A percentile compares a stretch with the other conserved stretches of the same genome.
Evolutionary conservation across 208 protist genomes (phyloP).

Genomic region (Wallacemonas sp.): DNA sequence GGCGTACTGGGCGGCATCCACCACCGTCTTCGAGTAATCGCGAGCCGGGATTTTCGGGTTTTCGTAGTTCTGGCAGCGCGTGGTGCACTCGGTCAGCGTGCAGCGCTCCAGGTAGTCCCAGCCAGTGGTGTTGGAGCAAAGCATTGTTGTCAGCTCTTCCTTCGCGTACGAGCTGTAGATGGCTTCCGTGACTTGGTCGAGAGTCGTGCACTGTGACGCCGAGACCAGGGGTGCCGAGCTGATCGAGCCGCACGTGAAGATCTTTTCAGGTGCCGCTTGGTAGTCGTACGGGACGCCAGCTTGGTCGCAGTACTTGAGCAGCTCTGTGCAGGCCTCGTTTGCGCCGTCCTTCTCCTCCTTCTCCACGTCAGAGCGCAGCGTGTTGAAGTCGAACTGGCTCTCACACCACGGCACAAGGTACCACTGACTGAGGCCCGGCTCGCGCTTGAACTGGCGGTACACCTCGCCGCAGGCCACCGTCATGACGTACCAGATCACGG

Average conservation of each 20-base stretch:
- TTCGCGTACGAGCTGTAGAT: conserved; percentile 41
- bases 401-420: conserved; percentile 73
- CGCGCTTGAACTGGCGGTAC: conserved; percentile 51
- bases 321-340: conserved; percentile 33
- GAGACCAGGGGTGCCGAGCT: conserved; percentile 7
- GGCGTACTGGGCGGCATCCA: conserved; percentile 26
- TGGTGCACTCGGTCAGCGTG: conserved; percentile 38
- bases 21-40: conserved; percentile 21
- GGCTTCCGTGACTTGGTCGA: conserved; percentile 34
- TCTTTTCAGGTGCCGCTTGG: background rate
- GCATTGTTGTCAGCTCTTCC: conserved; percentile 34
- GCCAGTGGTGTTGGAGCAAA: conserved; percentile 40
- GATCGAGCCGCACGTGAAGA: conserved; percentile 49
- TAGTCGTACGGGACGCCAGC: conserved; percentile 9
- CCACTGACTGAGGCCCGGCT: conserved; percentile 76
- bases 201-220: conserved; percentile 21
- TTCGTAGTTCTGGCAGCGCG: conserved; percentile 38
- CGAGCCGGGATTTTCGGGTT: conserved; percentile 16
- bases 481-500: conserved; percentile 39
- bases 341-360: conserved; percentile 14
- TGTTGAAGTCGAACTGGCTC: conserved; percentile 32
- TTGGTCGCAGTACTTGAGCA: conserved; percentile 59
- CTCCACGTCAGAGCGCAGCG: conserved; percentile 26
- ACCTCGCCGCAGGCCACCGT: conserved; percentile 60
- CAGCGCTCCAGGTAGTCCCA: conserved; percentile 46